phyloP scores from a whole-genome alignment of 2,329 filamentous ascomycete genomes.

The Plectosphaerella cucumerina region DNA sequence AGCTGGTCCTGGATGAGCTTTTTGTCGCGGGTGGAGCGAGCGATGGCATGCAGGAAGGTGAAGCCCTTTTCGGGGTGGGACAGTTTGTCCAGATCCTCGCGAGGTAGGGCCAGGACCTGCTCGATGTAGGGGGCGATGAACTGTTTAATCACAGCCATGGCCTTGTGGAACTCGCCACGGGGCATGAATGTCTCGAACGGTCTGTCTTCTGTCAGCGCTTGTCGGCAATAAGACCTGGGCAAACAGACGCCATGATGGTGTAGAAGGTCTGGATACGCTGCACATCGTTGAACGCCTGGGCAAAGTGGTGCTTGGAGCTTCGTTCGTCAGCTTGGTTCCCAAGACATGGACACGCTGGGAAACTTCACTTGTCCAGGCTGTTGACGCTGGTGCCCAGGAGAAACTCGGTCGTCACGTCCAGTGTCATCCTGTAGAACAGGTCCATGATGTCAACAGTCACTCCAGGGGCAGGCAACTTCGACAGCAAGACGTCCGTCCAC shows the following conservation, averaged over 20 bases:
- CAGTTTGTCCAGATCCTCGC: conserved; percentile 64
- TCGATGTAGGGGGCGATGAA: conserved; percentile 70
- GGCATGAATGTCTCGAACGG: conserved; percentile 57
- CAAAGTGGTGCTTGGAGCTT: conserved; percentile 56
- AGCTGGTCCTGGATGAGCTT: conserved; percentile 72
- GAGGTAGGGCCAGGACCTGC: conserved; percentile 56
- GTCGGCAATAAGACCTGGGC: not conserved
- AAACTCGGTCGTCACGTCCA: conserved; percentile 66
- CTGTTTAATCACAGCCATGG: conserved; percentile 60
- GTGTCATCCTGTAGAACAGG: conserved; percentile 60
- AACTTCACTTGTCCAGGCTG: conserved; percentile 35
- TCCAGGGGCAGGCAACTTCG: conserved; percentile 51
- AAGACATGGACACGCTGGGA: too few relatives aligned
- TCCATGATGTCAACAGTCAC: conserved; percentile 55
- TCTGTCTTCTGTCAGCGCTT: conserved; percentile 26
- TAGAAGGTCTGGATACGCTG: conserved; percentile 64
- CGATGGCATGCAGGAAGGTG: conserved; percentile 75
- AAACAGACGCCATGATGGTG: conserved; percentile 39
- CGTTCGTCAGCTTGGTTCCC: conserved; percentile 10
- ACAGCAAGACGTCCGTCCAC: conserved; percentile 54
- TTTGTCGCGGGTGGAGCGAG: conserved; percentile 59
- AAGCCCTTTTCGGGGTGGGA: conserved; percentile 62
- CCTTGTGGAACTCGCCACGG: conserved; percentile 53
- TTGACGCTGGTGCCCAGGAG: conserved; percentile 57
- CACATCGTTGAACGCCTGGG: conserved; percentile 65